Evolutionary conservation across 371 early-diverging fungal species (phyloP), one percentile per base, ranked within the genome.

Genomic region (Entomophthora muscae): DNA sequence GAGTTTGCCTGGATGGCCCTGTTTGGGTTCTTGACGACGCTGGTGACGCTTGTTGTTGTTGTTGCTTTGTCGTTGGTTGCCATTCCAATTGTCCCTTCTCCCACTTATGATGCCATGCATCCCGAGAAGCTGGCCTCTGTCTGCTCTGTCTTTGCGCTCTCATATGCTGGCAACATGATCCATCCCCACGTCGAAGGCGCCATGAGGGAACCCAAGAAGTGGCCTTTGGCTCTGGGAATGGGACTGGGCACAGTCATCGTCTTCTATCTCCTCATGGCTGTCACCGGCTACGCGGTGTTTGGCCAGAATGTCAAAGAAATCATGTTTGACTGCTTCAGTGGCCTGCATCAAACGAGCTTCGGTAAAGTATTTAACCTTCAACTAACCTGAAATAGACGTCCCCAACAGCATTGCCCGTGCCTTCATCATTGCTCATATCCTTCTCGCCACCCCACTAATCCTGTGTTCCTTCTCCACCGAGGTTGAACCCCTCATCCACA

Each of bases 161-260:
- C 78, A 65, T 88, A 84, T 64, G 85, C 86, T 51, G 86, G 86
- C 53, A 86, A 85, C 65, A 78, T 85, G 22, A 78, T 86, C 32
- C 86, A 82, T 58, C 85, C 89, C 42, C 88, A 89, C 64, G 81
- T 91, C 30, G 90, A 92, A 69, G 80, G 23, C n/a, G n/a, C n/a
- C n/a, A n/a, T n/a, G n/a, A n/a, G n/a, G n/a, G n/a, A n/a, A n/a
- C n/a, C n/a, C n/a, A 75, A 78, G 64, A 66, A 78, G 21, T 92
- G 88, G 80, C 75, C 78, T 65, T 76, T 70, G 67, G 86, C 87
- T 17, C 74, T 87, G 52, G 69, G 78, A 21, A 73, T 75, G 52
- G 83, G 89, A 58, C 79, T 87, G 67, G 69, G 72, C 21, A 79
- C 83, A 30, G 84, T 88, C 66, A 79, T 81, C 21, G 61, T 70